Base-by-base conservation (phyloP, 352 stramenopile species). In the Pilasporangium apinafurcum region DNA sequence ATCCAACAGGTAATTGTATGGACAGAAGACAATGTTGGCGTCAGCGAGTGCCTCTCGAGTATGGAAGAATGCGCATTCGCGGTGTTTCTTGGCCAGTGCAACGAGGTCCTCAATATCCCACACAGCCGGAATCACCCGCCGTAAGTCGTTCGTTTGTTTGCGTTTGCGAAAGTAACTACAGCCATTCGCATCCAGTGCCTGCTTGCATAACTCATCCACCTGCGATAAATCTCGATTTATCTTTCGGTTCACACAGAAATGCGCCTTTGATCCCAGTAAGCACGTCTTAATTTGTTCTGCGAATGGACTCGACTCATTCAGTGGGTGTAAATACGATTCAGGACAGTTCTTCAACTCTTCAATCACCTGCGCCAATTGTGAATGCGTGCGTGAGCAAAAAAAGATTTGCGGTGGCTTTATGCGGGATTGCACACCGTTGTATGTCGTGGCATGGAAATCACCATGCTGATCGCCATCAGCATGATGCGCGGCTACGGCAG, bases 1-100 rank as follows among this genome's bases (percentile, higher is more conserved):
- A 41, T 93, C 69, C 28, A 95, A 49, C 22, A 95, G 44, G 51
- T 95, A 95, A 50, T 92, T 95, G 62, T 95, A 95, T n/a, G 83
- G 83, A 26, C 73, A 86, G 36, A 95, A 93, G 8, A 93, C 65
- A 28, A 94, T 84, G 36, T 90, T 73, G 1, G 83, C 83, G 13
- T 72, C 47, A 14, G 59, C 58, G 10, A 88, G 34, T 27, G 57
- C 55, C 12, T 67, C 76, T 31, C 42, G 73, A 21, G 81, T 37
- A 42, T 82, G 65, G 45, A 85, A 95, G 55, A 84, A 95, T 3
- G 74, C 79, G 36, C 83, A 95, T 51, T 91, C 83, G 7, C 69
- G 67, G 36, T 88, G 68, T 24, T 83, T 70, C 53, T 92, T 84
- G 17, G 69, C 75, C 7, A 91, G 51, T 28, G 54, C 54, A 5